phyloP scores from a whole-genome alignment of 1,139 yeast genomes.

The Saccharomyces uvarum region DNA sequence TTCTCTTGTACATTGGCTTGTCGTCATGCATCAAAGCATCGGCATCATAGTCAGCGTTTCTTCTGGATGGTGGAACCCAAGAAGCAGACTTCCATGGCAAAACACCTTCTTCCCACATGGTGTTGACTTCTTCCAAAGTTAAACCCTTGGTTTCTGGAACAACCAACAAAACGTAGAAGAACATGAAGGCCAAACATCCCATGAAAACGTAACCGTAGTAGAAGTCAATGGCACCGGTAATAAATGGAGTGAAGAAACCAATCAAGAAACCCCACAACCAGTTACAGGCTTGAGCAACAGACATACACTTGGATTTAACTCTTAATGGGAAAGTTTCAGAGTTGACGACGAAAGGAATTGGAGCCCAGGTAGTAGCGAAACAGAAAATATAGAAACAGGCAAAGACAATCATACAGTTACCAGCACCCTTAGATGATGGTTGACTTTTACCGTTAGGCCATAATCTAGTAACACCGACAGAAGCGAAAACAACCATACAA shows the following conservation, averaged over 20 bases:
- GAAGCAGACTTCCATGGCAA: constrained; percentile 26
- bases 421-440: constrained; percentile 41
- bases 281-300: constrained; percentile 63
- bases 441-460: constrained; percentile 38
- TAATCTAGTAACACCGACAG: constrained; percentile 55
- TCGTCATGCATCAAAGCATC: constrained; percentile 23
- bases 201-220: constrained; percentile 71
- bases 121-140: constrained; percentile 65
- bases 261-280: constrained; percentile 77
- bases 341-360: constrained; percentile 62
- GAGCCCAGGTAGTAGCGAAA: constrained; percentile 83
- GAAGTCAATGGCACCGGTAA: constrained; percentile 47
- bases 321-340: constrained; percentile 75
- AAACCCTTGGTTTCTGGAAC: constrained; percentile 69
- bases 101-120: constrained; percentile 38
- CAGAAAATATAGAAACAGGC: constrained; percentile 71
- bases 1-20: constrained; percentile 25
- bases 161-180: constrained; percentile 56
- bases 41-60: constrained; percentile 21
- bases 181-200: constrained; percentile 55
- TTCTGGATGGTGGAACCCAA: constrained; percentile 27
- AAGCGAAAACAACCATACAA: constrained; percentile 56
- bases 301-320: constrained; percentile 72
- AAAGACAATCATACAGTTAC: constrained; percentile 70
- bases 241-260: constrained; percentile 71